Evolutionary conservation across 352 stramenopile species (phyloP), one percentile per base, ranked within the genome.

Genomic region (Aphanomyces astaci): DNA sequence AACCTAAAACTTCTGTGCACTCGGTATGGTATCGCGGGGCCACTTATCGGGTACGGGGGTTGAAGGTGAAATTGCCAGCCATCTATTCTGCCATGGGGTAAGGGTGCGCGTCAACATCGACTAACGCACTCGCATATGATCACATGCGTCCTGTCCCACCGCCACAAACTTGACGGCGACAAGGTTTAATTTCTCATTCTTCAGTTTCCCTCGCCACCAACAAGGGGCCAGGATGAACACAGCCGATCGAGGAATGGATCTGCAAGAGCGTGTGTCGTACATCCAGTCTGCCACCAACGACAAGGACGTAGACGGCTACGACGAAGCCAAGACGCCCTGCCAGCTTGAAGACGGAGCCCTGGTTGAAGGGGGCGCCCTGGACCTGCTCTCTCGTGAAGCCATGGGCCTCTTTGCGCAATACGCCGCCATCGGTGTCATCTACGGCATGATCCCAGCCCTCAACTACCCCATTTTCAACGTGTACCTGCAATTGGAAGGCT

Each of bases 381-480:
- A n/a, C 0, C 71, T 88, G 10, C 71, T 60, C 24, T 76, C 53
- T n/a, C 71, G 74, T 3, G 76, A 84, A 22, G 74, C 73, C 55
- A 52, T 79, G 25, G 79, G 76, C 27, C 70, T 73, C 1, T 25
- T 74, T 2, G 33, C 51, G 24, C 72, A 78, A 31, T 80, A 80
- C 64, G 71, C 60, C 24, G 71, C 71, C 15, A 74, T 87, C 3
- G 77, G 77, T 10, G 67, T 82, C 63, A 74, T 82, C 33, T 82
- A 77, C 55, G 78, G 78, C 54, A n/a, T n/a, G n/a, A n/a, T n/a
- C n/a, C n/a, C n/a, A n/a, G n/a, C n/a, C n/a, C n/a, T n/a, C n/a
- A n/a, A 78, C 31, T 87, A 84, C 68, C 77, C 77, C 24, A 77
- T 84, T 64, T 71, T 83, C 51, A 74, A 82, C 39, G 56, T 74